A percentile compares a stretch with the other conserved stretches of the same genome.
Evolutionary conservation across 2,329 filamentous ascomycete genomes (phyloP).

Genomic region (Clonostachys solani): DNA sequence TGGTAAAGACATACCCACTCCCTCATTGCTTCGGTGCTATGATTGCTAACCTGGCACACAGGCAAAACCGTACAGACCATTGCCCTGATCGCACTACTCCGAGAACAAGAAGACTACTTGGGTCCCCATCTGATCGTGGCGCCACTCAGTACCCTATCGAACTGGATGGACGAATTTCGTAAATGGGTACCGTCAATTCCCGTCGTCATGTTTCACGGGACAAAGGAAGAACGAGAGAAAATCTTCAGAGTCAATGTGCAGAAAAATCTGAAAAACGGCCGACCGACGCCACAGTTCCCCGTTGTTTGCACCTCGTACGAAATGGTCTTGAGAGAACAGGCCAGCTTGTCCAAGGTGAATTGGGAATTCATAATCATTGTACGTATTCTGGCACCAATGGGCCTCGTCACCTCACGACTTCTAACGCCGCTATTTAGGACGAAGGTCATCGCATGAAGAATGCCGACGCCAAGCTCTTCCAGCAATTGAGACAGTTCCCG

Average conservation of each 20-base stretch:
- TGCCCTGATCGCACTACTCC: slow-evolving; percentile 77
- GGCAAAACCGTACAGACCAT: slow-evolving; percentile 87
- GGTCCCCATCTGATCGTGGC: slow-evolving; percentile 90
- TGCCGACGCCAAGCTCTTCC: slow-evolving; percentile 86
- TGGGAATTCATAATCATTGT: slow-evolving; percentile 98
- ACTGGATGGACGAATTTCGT: slow-evolving; percentile 93
- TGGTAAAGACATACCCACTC: slow-evolving; percentile 26
- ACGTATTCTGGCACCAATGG: slow-evolving; percentile 17
- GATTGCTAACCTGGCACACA: slow-evolving; percentile 29
- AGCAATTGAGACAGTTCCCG: slow-evolving; percentile 80
- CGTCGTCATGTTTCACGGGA: slow-evolving; percentile 87
- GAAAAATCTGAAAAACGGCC: slow-evolving; percentile 58
- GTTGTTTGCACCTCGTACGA: slow-evolving; percentile 95
- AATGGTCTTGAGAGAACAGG: slow-evolving; percentile 87
- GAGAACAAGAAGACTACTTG: slow-evolving; percentile 77
- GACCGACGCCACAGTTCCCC: slow-evolving; percentile 66
- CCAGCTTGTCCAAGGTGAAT: slow-evolving; percentile 74
- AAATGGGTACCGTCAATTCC: slow-evolving; percentile 89
- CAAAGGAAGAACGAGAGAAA: slow-evolving; percentile 68
- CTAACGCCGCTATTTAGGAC: slow-evolving; percentile 48
- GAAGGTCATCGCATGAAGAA: slow-evolving; percentile 98
- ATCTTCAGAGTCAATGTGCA: slow-evolving; percentile 72
- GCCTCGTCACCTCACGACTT: rapidly evolving
- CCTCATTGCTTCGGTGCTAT: slow-evolving; percentile 6
- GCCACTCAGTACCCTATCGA: slow-evolving; percentile 85